phyloP scores from a whole-genome alignment of 257 asterid genomes.

The Solanum pinnatisectum region DNA sequence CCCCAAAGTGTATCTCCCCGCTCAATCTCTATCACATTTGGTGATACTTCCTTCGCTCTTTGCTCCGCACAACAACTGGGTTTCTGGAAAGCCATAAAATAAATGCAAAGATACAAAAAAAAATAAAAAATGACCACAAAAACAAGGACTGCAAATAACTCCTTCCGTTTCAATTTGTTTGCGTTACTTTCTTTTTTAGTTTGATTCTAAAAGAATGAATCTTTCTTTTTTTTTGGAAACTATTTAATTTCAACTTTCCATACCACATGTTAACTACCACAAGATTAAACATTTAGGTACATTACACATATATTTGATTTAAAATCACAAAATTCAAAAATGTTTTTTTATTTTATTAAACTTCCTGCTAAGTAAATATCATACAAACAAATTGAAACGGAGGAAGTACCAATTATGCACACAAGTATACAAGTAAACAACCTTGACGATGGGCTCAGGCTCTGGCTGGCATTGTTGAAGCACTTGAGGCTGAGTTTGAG shows the following conservation, averaged over 20 bases:
- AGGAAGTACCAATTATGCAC: background rate
- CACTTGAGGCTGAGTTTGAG: background rate
- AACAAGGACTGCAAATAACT: background rate
- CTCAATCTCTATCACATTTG: slow-evolving; percentile 19
- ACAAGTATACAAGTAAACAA: background rate
- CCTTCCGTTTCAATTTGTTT: background rate
- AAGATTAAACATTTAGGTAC: background rate
- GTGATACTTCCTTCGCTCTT: slow-evolving; percentile 4
- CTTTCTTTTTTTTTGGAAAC: background rate
- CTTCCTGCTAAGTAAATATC: background rate
- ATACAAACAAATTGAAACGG: background rate
- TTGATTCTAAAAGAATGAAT: background rate
- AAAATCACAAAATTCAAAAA: background rate
- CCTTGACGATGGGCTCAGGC: slow-evolving; percentile 2
- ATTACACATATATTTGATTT: background rate
- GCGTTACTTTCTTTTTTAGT: background rate
- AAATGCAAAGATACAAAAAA: background rate
- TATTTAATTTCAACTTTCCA: background rate
- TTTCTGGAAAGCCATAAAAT: background rate
- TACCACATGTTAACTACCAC: background rate
- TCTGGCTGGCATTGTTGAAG: slow-evolving; percentile 2
- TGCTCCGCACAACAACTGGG: slow-evolving; percentile 3
- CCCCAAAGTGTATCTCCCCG: slow-evolving; percentile 39
- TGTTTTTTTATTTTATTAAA: no score
- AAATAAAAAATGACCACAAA: background rate